phyloP scores from a whole-genome alignment of 169 alveolate species.

The Plasmodium berghei region DNA sequence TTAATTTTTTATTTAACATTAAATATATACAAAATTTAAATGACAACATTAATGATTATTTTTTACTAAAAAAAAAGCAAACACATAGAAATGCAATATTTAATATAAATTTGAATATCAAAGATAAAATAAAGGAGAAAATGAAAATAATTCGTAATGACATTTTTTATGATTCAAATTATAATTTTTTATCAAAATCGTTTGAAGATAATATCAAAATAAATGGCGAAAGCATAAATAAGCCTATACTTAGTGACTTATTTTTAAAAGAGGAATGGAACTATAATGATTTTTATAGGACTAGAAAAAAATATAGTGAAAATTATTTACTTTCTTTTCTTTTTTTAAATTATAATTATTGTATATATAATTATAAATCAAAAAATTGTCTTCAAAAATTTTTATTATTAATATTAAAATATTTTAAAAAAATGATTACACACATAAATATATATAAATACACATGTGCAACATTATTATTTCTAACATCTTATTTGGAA shows the following conservation, averaged over 20 bases:
- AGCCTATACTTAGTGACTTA: neutral
- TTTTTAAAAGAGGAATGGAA: neutral
- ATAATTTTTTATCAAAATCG: neutral
- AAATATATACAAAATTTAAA: slow-evolving; percentile 18
- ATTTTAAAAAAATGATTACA: slow-evolving; percentile 17
- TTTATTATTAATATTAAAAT: slow-evolving; percentile 13
- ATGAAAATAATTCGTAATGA: slow-evolving; percentile 8
- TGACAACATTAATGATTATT: slow-evolving; percentile 27
- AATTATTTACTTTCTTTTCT: slow-evolving; percentile 34
- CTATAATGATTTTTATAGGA: neutral
- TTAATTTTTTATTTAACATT: slow-evolving; percentile 33
- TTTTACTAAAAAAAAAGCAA: slow-evolving; percentile 35
- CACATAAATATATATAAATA: slow-evolving; percentile 52
- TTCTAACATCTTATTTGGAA: slow-evolving; percentile 30
- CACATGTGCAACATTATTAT: slow-evolving; percentile 23
- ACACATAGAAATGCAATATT: slow-evolving; percentile 22
- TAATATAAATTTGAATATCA: slow-evolving; percentile 35
- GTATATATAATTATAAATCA: slow-evolving; percentile 30
- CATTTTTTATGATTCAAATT: neutral
- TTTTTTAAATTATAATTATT: slow-evolving; percentile 62
- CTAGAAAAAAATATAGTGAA: slow-evolving; percentile 17
- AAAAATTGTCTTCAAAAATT: slow-evolving; percentile 9
- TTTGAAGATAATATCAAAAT: neutral
- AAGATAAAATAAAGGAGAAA: slow-evolving; percentile 38
- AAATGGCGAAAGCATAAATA: neutral